phyloP scores from a whole-genome alignment of 1,139 yeast species.

The Saccharomycopsis hybrid region DNA sequence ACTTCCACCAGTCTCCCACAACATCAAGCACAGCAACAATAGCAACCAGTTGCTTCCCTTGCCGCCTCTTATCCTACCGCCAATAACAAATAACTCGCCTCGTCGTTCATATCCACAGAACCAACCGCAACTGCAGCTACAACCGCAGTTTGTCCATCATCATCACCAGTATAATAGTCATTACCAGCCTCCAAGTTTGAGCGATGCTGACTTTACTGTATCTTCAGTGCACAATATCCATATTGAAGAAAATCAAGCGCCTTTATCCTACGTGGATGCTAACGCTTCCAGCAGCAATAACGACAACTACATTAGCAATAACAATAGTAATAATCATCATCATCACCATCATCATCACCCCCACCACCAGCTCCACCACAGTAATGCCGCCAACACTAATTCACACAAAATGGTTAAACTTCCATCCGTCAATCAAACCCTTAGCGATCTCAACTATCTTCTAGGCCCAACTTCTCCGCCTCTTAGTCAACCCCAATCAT shows the following conservation, averaged over 20 bases:
- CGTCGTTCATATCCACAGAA: background rate
- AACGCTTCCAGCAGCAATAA: background rate
- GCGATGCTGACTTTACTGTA: background rate
- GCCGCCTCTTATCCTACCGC: conserved; percentile 7
- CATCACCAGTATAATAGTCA: background rate
- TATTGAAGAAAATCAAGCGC: too few species aligned
- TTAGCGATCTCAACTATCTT: background rate
- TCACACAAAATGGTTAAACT: background rate
- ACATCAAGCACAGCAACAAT: background rate
- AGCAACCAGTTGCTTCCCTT: background rate
- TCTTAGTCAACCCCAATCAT: background rate
- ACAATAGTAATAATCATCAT: background rate
- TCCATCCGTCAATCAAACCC: conserved; percentile 2
- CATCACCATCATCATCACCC: background rate
- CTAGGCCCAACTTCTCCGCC: conserved; percentile 1
- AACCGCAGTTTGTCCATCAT: background rate
- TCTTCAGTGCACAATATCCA: too few species aligned
- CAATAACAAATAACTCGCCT: background rate
- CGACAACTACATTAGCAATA: background rate
- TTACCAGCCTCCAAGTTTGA: background rate
- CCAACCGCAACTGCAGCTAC: background rate
- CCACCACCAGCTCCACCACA: background rate
- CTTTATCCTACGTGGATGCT: too few species aligned
- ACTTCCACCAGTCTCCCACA: background rate
- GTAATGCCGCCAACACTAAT: background rate